Base-by-base conservation (phyloP, 805 yeast species). In the Candida maris region DNA sequence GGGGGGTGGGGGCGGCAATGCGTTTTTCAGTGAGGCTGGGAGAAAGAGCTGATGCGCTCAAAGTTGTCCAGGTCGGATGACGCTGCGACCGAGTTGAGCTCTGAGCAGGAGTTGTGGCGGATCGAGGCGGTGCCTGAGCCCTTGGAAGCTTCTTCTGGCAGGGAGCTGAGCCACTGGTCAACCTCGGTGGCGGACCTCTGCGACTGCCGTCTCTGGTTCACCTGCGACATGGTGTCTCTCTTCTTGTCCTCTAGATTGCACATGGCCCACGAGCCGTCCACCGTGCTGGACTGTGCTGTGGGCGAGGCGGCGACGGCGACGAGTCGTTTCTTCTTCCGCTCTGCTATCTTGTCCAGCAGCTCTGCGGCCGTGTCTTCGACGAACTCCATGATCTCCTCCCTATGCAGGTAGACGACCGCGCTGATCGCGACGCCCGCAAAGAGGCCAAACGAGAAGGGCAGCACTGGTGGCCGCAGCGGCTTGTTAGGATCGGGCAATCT, bases 351-450 rank as follows among this genome's bases (percentile, higher is more conserved):
- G 12, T 42, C 49, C 26, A 48, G 30, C 5, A 47, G 17, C 9
- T 42, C 52, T 6, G 41, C 31, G 3, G 54, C 44, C 9, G 34
- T 31, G 18, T 50, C 53, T 31, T 56, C 56, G 9, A 54, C 12
- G 20, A 48, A 48, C 5, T 58, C 59, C 7, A 32, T 31, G 17
- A 60, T 53, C 34, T 49, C 54, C 17, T 57, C 60, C 12, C 49
- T 43, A 32, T 60, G 46, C 17, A 38, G 33, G 20, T 45, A 44
- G 7, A 51, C 19, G 6, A 51, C 45, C 3, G 53, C 32, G 13
- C 57, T 47, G n/a, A 56, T 37, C 2, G 54, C 58, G 6, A 48
- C 41, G 2, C 59, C 56, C 1, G 55, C 55, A 6, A 46, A 44
- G 15, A 49, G 37, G 4, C 59, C 62, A 8, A 50, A 22, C 5